phyloP scores from a whole-genome alignment of 2,329 filamentous ascomycete genomes.

The Alternaria brassicae region DNA sequence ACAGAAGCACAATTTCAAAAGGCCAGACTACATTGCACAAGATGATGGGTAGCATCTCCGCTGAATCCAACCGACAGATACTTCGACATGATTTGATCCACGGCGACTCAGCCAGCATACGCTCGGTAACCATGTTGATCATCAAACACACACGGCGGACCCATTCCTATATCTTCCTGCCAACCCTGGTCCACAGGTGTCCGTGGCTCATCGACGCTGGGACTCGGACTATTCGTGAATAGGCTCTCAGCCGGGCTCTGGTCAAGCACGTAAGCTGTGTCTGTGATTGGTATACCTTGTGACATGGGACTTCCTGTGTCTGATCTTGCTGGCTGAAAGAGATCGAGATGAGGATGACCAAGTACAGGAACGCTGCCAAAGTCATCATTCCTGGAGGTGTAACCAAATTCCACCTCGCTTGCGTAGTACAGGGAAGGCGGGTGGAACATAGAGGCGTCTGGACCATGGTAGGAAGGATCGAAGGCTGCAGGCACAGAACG shows the following conservation, averaged over 20 bases:
- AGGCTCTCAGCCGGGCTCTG: slow-evolving; percentile 30
- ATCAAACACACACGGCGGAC: slow-evolving; percentile 13
- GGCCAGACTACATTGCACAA: not conserved
- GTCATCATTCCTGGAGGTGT: slow-evolving; percentile 7
- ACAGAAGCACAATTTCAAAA: not conserved
- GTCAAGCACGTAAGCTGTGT: slow-evolving; percentile 28
- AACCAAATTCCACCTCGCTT: slow-evolving; percentile 31
- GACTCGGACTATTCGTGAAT: slow-evolving; percentile 33
- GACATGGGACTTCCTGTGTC: slow-evolving; percentile 19
- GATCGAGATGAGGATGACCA: not conserved
- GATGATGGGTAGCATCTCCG: not conserved
- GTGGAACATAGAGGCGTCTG: slow-evolving; percentile 17
- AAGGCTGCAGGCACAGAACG: slow-evolving; percentile 27
- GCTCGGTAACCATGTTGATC: slow-evolving; percentile 11
- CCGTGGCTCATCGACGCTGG: slow-evolving; percentile 27
- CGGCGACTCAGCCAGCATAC: slow-evolving; percentile 10
- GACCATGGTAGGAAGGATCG: slow-evolving; percentile 14
- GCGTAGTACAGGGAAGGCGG: slow-evolving; percentile 29
- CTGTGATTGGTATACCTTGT: slow-evolving; percentile 7
- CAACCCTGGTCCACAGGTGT: slow-evolving; percentile 28
- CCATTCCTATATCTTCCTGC: slow-evolving; percentile 21
- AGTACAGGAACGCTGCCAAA: slow-evolving; percentile 1
- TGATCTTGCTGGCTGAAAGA: not conserved
- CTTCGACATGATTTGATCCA: not conserved
- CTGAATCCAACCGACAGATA: not conserved